A percentile compares a stretch with the other conserved stretches of the same genome.
Conservation (phyloP, 495 filamentous ascomycete species). For the Rhypophila decipiens region DNA sequence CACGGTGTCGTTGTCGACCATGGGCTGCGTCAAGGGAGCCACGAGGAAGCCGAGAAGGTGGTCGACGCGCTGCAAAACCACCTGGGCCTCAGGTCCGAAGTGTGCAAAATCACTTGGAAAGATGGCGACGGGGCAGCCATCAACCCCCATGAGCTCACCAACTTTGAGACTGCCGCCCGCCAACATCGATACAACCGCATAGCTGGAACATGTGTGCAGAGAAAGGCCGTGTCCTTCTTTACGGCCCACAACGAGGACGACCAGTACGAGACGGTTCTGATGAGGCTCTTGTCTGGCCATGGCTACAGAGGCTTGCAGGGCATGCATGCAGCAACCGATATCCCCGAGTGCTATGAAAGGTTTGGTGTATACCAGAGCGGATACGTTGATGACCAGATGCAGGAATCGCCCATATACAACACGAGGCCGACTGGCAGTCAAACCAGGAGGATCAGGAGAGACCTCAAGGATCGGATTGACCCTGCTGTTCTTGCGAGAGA, state of each 20-base stretch:
- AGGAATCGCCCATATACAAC: constrained; percentile 20
- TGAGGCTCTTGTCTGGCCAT: constrained; percentile 59
- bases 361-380: constrained; percentile 68
- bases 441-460: constrained; percentile 11
- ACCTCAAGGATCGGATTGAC: constrained; percentile 19
- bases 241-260: constrained; percentile 83
- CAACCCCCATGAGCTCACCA: constrained; percentile 42
- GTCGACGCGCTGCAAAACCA: constrained; percentile 38
- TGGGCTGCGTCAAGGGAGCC: constrained; percentile 59
- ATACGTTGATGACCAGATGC: constrained; percentile 33
- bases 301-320: constrained; percentile 60
- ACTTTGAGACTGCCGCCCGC: constrained; percentile 76
- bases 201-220: constrained; percentile 50
- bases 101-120: constrained; percentile 34
- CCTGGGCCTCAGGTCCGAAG: constrained; percentile 17
- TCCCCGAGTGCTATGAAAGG: constrained; percentile 78
- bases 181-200: constrained; percentile 65
- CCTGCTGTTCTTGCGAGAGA: constrained; percentile 4
- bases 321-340: constrained; percentile 55
- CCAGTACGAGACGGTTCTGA: constrained; percentile 79
- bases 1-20: constrained; percentile 76
- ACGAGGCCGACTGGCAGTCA: constrained; percentile 8
- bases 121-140: constrained; percentile 5
- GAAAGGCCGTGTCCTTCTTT: constrained; percentile 50
- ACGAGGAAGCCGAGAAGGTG: constrained; percentile 59